Conservation (phyloP, 257 asterid genomes). For the Verbena officinalis region DNA sequence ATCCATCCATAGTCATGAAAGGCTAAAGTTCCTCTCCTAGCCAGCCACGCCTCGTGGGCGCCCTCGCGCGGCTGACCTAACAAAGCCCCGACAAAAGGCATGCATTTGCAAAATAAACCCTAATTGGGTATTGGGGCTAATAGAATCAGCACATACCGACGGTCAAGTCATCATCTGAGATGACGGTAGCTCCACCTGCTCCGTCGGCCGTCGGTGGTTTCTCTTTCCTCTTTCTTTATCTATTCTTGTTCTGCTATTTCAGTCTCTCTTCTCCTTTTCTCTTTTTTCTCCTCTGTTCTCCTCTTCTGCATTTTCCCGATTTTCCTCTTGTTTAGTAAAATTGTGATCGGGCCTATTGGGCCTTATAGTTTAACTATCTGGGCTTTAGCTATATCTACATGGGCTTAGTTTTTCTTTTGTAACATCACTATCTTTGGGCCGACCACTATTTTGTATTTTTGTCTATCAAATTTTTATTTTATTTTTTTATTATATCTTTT, state of each 20-base stretch:
- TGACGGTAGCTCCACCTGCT: conserved; percentile 27
- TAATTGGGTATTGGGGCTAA: conserved; percentile 24
- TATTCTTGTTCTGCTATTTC: not conserved
- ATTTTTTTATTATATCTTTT: too few species aligned
- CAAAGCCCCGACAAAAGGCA: conserved; percentile 1
- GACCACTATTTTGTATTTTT: too few species aligned
- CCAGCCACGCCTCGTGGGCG: not conserved
- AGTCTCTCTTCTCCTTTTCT: not conserved
- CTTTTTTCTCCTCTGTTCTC: not conserved
- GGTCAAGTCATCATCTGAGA: conserved; percentile 33
- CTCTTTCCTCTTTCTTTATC: conserved; percentile 19
- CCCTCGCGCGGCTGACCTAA: not conserved
- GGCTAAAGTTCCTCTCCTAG: too few species aligned
- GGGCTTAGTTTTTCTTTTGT: too few species aligned
- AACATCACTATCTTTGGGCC: too few species aligned
- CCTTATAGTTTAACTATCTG: too few species aligned
- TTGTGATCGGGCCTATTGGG: too few species aligned
- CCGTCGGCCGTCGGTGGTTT: conserved; percentile 26
- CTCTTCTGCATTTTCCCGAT: not conserved
- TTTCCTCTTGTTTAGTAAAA: not conserved
- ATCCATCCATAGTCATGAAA: not conserved
- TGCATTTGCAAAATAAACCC: conserved; percentile 29
- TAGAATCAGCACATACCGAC: conserved; percentile 35
- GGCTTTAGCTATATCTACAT: too few species aligned
- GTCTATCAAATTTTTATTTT: too few species aligned